Evolutionary conservation across 140 eudicot genomes (phyloP).

Genomic region (Cichorium intybus): DNA sequence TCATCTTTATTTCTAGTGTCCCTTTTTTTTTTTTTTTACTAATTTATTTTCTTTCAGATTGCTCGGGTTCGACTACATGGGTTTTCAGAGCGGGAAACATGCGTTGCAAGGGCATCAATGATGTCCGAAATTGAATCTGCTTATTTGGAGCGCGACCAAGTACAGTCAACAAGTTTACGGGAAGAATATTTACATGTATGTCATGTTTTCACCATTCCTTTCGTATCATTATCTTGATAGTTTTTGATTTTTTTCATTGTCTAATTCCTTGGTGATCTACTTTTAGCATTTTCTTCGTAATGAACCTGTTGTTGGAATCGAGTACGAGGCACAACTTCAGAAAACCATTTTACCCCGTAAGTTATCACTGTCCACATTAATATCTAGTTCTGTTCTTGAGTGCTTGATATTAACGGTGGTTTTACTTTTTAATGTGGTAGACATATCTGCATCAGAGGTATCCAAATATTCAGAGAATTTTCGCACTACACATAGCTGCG

Average conservation of each 20-base stretch:
- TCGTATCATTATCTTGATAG: slow-evolving; percentile 12
- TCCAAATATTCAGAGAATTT: slow-evolving; percentile 74
- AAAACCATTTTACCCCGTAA: slow-evolving; percentile 85
- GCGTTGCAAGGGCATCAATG: slow-evolving; percentile 64
- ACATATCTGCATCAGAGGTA: slow-evolving; percentile 76
- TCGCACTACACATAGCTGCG: slow-evolving; percentile 68
- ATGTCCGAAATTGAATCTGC: slow-evolving; percentile 98
- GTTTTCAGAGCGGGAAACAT: slow-evolving; percentile 83
- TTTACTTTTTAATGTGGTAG: slow-evolving; percentile 40
- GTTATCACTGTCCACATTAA: slow-evolving; percentile 18
- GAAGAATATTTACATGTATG: slow-evolving; percentile 86
- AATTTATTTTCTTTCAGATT: slow-evolving; percentile 52
- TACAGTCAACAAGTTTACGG: slow-evolving; percentile 78
- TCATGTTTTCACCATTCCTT: neutral
- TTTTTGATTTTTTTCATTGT: slow-evolving; percentile 13
- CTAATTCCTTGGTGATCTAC: slow-evolving; percentile 22
- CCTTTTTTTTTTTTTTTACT: slow-evolving; percentile 18
- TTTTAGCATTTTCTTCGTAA: slow-evolving; percentile 84
- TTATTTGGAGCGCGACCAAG: slow-evolving; percentile 86
- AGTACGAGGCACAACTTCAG: slow-evolving; percentile 90
- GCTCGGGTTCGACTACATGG: slow-evolving; percentile 83
- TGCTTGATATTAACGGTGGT: slow-evolving; percentile 4
- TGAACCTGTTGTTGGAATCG: slow-evolving; percentile 91
- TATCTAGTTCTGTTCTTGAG: slow-evolving; percentile 2
- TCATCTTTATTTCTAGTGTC: neutral